Base-by-base conservation (phyloP, 257 asterid species). In the Cordia subcordata region DNA sequence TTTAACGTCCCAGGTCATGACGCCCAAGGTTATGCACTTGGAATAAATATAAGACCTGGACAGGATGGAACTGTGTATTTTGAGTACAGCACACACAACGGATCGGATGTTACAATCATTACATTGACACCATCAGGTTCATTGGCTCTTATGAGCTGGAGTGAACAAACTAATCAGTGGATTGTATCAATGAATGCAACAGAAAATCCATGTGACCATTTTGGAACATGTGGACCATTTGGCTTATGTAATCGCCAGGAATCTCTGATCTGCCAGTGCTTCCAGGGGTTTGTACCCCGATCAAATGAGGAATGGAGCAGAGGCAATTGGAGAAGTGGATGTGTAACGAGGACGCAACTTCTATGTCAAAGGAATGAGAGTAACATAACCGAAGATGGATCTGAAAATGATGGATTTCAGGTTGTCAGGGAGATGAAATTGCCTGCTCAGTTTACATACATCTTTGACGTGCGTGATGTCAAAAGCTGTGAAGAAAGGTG, bases 311-410 rank as follows among this genome's bases (percentile, higher is more conserved):
- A 60, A 52, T 74, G 79, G 75, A 52, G 44, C 14, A 55, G 18
- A 51, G 69, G 79, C 53, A 68, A 68, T 59, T 74, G 79, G 69
- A 74, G 68, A 9, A 56, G 66, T 42, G 79, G 75, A 35, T 74
- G 79, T 39, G 55, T 53, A 13, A 68, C 75, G 20, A 2, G 44
- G 20, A 65, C 58, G 52, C 44, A 57, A 21, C 58, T 72, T 19
- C 60, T 27, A 0, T 77, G 82, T 42, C 56, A 62, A 38, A 56
- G 23, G 22, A 52, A 72, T 17, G 44, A 39, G 15, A 60, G n/a
- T 38, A 17, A 8, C 11, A 19, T 22, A 4, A 59, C 60, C 22
- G 55, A 57, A 9, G 57, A 44, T 40, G 23, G 17, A 23, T 45
- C 38, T 0, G 45, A 17, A 51, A 47, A 53, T n/a, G 79, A 68